Evolutionary conservation across 257 asterid genomes (phyloP).

Genomic region (Cruciata laevipes): DNA sequence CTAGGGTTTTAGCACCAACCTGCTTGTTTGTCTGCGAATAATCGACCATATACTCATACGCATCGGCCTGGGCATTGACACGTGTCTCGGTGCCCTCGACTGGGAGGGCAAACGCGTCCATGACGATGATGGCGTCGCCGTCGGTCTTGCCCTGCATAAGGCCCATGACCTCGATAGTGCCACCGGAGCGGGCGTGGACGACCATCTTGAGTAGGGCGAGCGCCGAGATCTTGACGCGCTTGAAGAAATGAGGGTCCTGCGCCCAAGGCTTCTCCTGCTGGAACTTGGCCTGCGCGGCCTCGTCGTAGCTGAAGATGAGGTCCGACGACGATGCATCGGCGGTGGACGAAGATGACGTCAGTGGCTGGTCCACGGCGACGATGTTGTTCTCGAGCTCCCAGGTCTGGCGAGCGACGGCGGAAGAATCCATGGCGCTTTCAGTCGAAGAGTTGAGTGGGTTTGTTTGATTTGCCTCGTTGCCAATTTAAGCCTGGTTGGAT

Average conservation of each 20-base stretch:
- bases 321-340: slow-evolving; percentile 54
- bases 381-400: slow-evolving; percentile 33
- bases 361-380: not conserved
- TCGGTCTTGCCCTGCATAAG: slow-evolving; percentile 98
- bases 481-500: not conserved
- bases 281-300: slow-evolving; percentile 61
- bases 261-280: slow-evolving; percentile 91
- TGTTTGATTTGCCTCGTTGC: not conserved
- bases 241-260: slow-evolving; percentile 88
- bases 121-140: slow-evolving; percentile 86
- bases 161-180: slow-evolving; percentile 97
- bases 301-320: slow-evolving; percentile 86
- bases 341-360: not conserved
- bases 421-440: slow-evolving; percentile 16
- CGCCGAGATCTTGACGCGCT: slow-evolving; percentile 90
- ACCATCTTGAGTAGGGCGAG: slow-evolving; percentile 98
- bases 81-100: slow-evolving; percentile 99
- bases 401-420: slow-evolving; percentile 23
- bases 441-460: not conserved
- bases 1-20: slow-evolving; percentile 27
- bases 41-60: slow-evolving; percentile 95
- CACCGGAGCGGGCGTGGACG: slow-evolving; percentile 98
- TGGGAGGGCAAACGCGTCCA: slow-evolving; percentile 99
- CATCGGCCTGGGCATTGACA: slow-evolving; percentile 99
- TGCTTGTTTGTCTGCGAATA: slow-evolving; percentile 83